Conservation (phyloP, 805 yeast species). For the Cyberlindnera maritima region DNA sequence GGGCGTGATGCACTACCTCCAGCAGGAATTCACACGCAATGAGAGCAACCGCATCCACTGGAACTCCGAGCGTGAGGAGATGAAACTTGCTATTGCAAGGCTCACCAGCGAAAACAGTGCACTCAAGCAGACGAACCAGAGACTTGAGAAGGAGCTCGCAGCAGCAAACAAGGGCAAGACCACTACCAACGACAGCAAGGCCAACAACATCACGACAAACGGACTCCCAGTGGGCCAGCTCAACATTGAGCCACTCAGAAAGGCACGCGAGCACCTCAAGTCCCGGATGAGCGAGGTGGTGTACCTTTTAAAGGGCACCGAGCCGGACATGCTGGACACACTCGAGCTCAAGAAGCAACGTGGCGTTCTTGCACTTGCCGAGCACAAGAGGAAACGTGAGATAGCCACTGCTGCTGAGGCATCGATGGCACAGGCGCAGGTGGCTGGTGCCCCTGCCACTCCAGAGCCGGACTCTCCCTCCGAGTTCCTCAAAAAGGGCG, state of each 20-base stretch:
- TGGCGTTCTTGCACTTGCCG: constrained; percentile 9
- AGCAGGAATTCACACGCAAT: constrained; percentile 58
- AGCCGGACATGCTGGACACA: constrained; percentile 6
- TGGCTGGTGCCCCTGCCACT: constrained; percentile 1
- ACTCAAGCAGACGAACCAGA: constrained; percentile 18
- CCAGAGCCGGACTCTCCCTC: constrained; percentile 12
- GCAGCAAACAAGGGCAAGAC: not conserved
- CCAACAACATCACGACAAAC: not conserved
- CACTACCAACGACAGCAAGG: not conserved
- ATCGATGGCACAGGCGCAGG: not conserved
- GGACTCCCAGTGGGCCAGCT: not conserved
- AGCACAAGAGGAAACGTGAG: constrained; percentile 1
- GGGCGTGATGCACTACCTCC: constrained; percentile 63
- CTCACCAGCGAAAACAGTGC: constrained; percentile 53
- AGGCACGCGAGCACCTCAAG: constrained; percentile 28
- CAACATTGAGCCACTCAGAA: constrained; percentile 18
- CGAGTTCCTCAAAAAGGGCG: constrained; percentile 1
- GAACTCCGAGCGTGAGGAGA: constrained; percentile 59
- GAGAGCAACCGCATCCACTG: constrained; percentile 59
- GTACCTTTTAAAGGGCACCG: constrained; percentile 25
- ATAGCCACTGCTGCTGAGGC: not conserved
- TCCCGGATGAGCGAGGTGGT: constrained; percentile 29
- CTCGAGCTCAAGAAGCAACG: constrained; percentile 13
- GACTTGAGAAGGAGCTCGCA: constrained; percentile 7
- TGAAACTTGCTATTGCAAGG: constrained; percentile 49